phyloP scores from a whole-genome alignment of 1,139 yeast species.

The Yamadazyma songkhlaensis region DNA sequence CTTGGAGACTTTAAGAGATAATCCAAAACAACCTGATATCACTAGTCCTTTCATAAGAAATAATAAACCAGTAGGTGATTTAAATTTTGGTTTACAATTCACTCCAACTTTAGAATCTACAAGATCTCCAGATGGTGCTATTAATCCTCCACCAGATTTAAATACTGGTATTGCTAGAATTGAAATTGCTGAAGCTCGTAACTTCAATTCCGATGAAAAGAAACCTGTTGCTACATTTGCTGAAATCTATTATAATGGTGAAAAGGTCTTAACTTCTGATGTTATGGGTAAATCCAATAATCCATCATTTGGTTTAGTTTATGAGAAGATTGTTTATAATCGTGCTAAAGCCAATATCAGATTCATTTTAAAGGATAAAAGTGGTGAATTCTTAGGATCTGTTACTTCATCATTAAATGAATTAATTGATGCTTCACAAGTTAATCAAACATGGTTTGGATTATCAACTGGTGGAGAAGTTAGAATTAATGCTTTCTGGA shows the following conservation, averaged over 20 bases:
- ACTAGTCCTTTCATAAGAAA: constrained; percentile 66
- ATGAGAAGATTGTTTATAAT: constrained; percentile 74
- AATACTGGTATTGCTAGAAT: constrained; percentile 86
- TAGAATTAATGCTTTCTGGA: constrained; percentile 72
- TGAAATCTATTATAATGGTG: constrained; percentile 65
- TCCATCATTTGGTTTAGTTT: constrained; percentile 65
- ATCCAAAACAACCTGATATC: constrained; percentile 50
- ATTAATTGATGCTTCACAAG: constrained; percentile 72
- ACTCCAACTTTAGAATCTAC: constrained; percentile 79
- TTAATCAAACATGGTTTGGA: constrained; percentile 75
- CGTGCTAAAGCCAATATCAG: constrained; percentile 68
- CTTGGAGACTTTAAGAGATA: constrained; percentile 61
- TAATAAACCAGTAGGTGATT: constrained; percentile 75
- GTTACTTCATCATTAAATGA: constrained; percentile 65
- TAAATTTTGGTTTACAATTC: constrained; percentile 67
- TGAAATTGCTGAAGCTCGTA: constrained; percentile 50
- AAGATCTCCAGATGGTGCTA: constrained; percentile 78
- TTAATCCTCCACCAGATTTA: constrained; percentile 84
- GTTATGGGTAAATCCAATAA: constrained; percentile 59
- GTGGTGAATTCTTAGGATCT: constrained; percentile 57
- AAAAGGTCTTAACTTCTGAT: constrained; percentile 54
- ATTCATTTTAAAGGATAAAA: constrained; percentile 53
- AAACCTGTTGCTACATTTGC: constrained; percentile 62
- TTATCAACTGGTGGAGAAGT: constrained; percentile 70
- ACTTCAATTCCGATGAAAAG: constrained; percentile 30